Conservation (phyloP, 768 basidiomycete species). For the Brasilioporus rufonigricans region DNA sequence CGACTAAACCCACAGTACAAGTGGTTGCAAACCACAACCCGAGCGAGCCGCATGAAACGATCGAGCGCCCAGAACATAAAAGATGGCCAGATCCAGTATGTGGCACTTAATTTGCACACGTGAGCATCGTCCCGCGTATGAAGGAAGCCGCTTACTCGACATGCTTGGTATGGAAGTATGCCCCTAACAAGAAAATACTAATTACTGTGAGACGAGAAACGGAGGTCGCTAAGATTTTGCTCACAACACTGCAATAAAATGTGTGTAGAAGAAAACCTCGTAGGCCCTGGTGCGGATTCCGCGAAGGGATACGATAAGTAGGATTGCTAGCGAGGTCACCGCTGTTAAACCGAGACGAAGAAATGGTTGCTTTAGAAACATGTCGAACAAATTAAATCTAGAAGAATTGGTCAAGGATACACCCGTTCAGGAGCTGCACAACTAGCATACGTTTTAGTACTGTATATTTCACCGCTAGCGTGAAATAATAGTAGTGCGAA, state of each 20-base stretch:
- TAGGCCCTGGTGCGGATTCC: slow-evolving; percentile 46
- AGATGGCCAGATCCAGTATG: slow-evolving; percentile 32
- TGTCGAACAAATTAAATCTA: background rate
- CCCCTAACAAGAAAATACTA: slow-evolving; percentile 36
- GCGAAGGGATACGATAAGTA: slow-evolving; percentile 47
- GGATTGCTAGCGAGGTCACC: slow-evolving; percentile 37
- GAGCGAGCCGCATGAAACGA: slow-evolving; percentile 45
- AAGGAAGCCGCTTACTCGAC: slow-evolving; percentile 18
- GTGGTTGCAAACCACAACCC: slow-evolving; percentile 44
- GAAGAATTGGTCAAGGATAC: background rate
- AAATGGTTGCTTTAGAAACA: slow-evolving; percentile 9
- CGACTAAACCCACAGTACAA: slow-evolving; percentile 34
- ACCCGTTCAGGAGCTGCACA: background rate
- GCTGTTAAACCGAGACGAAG: slow-evolving; percentile 38
- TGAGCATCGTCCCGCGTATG: background rate
- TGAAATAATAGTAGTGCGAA: slow-evolving; percentile 51
- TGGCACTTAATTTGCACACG: slow-evolving; percentile 1
- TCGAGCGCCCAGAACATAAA: slow-evolving; percentile 42
- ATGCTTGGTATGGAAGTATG: slow-evolving; percentile 40
- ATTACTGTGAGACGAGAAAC: slow-evolving; percentile 5
- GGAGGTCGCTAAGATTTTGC: background rate
- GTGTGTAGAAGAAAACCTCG: slow-evolving; percentile 51
- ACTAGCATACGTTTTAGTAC: background rate
- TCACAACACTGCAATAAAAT: slow-evolving; percentile 44
- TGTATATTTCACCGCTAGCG: slow-evolving; percentile 24